Evolutionary conservation across 768 basidiomycete species (phyloP), one percentile per base, ranked within the genome.

Genomic region (Chalciporus pseudorubinellus): DNA sequence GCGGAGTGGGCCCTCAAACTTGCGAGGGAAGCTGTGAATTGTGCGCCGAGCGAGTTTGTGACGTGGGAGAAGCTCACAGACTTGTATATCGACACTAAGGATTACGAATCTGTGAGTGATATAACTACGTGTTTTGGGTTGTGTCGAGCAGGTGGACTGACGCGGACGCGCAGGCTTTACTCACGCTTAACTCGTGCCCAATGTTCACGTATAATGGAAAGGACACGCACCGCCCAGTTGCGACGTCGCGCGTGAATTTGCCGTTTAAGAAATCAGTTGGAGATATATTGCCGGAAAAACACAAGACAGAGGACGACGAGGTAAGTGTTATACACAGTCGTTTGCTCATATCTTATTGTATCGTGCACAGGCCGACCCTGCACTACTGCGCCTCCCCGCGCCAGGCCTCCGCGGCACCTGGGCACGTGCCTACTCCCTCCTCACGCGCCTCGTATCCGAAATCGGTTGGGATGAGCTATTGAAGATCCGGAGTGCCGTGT

Each of bases 161-260:
- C 20, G 22, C 24, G 12, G 29, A 31, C 12, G 1, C 13, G 8
- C 42, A 77, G 77, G 93, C 94, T 0, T 75, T 98, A 13, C 76
- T 98, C 38, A 97, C 95, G 1, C 82, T 98, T 44, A 98, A 98
- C 66, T 98, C 95, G n/a, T 98, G 97, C 73, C 95, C 95, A 3
- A 98, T 99, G 97, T 99, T 99, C 72, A 98, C 97, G 8, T 98
- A 90, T 73, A 97, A 97, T 63, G 95, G 97, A 39, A 85, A 95
- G 19, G 97, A 99, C 68, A 77, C 86, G 3, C 97, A 99, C 66
- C 82, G 94, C 4, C 83, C 80, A 66, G 82, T 98, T 10, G 76
- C 87, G 1, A 84, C 94, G 16, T 75, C 86, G 1, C 83, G 85
- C 53, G 79, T 94, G 6, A 92, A 95, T 68, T 76, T 97, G 1